Conservation (phyloP, 2,329 filamentous ascomycete genomes). For the Colletotrichum sidae region DNA sequence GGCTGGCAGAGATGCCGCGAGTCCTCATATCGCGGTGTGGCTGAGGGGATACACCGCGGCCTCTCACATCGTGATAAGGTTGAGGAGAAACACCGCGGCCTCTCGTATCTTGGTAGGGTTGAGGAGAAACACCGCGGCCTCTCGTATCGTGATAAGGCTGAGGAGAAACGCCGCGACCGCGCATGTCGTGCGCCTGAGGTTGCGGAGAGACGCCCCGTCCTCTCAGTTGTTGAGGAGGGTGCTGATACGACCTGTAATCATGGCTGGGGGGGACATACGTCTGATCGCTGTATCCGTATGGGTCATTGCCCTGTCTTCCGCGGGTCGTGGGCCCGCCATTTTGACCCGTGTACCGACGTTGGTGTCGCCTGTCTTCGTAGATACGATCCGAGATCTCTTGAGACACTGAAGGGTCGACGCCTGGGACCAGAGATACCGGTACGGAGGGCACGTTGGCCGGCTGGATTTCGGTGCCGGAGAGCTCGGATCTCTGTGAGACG, state of each 20-base stretch:
- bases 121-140: neutral
- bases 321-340: constrained; percentile 55
- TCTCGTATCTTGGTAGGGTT: constrained; percentile 13
- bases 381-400: constrained; percentile 70
- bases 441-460: constrained; percentile 60
- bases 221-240: constrained; percentile 40
- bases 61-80: constrained; percentile 62
- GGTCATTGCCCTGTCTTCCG: constrained; percentile 52
- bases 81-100: constrained; percentile 38
- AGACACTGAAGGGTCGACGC: constrained; percentile 66
- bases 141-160: constrained; percentile 47
- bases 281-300: constrained; percentile 39
- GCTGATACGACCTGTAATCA: constrained; percentile 52
- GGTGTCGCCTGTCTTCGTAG: constrained; percentile 64
- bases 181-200: constrained; percentile 48
- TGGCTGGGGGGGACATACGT: constrained; percentile 55
- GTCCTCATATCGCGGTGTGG: constrained; percentile 49
- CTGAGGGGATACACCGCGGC: constrained; percentile 18
- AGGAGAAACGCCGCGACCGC: constrained; percentile 54
- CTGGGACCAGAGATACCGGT: constrained; percentile 70
- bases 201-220: constrained; percentile 53
- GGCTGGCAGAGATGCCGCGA: constrained; percentile 56
- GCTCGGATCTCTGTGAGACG: constrained; percentile 48
- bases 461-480: constrained; percentile 49
- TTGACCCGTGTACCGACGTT: constrained; percentile 57